Conservation (phyloP, 2,329 filamentous ascomycete species). For the Penicillium capsulatum region DNA sequence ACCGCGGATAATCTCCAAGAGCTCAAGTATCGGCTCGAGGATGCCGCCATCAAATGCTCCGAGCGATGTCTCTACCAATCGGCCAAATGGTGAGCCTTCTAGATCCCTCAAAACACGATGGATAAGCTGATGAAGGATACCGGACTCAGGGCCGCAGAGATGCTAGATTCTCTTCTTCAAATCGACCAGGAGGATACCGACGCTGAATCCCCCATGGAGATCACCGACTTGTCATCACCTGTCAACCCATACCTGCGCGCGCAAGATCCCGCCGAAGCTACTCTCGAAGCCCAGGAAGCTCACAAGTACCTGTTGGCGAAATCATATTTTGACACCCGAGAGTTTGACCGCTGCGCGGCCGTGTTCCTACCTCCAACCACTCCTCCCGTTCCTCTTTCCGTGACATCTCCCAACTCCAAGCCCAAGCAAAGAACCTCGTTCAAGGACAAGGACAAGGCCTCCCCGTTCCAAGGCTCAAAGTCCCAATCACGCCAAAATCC, state of each 20-base stretch:
- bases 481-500: slow-evolving; percentile 34
- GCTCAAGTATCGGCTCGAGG: slow-evolving; percentile 70
- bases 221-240: slow-evolving; percentile 48
- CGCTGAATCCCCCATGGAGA: slow-evolving; percentile 56
- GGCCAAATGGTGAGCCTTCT: slow-evolving; percentile 74
- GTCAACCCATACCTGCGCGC: slow-evolving; percentile 53
- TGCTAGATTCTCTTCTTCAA: slow-evolving; percentile 73
- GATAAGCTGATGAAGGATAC: not conserved
- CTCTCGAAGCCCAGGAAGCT: slow-evolving; percentile 72
- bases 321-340: slow-evolving; percentile 89
- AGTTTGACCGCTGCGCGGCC: slow-evolving; percentile 88
- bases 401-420: slow-evolving; percentile 36
- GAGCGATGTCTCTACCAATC: slow-evolving; percentile 94
- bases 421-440: slow-evolving; percentile 41
- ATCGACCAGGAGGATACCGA: slow-evolving; percentile 57
- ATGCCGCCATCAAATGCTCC: slow-evolving; percentile 83
- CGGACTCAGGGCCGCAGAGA: slow-evolving; percentile 77
- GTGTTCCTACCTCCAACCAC: slow-evolving; percentile 81
- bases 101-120: no score
- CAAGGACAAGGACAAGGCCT: slow-evolving; percentile 60
- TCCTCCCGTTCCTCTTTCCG: slow-evolving; percentile 59
- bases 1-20: slow-evolving; percentile 47
- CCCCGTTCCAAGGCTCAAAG: slow-evolving; percentile 36
- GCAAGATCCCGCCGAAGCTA: slow-evolving; percentile 66
- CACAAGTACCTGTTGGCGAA: slow-evolving; percentile 86